Conservation (phyloP, 2,329 filamentous ascomycete species). For the Colletotrichum eleusines region DNA sequence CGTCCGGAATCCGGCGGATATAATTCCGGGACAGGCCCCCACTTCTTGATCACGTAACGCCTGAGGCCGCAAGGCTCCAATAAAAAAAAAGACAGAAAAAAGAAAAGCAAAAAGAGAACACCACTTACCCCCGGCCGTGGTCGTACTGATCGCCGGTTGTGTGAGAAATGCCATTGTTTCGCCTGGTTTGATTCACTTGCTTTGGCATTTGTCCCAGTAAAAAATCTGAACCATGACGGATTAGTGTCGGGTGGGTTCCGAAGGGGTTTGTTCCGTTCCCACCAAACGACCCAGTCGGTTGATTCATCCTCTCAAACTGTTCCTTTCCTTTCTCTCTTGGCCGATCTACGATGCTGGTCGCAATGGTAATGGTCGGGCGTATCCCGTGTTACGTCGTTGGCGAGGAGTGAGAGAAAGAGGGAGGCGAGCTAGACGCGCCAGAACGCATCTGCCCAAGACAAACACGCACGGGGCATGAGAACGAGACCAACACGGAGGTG, state of each 20-base stretch:
- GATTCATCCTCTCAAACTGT: conserved; percentile 1
- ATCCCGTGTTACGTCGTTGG: conserved; percentile 20
- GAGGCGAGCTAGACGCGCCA: conserved; percentile 10
- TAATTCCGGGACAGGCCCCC: conserved; percentile 23
- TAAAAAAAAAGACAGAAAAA: too few relatives aligned
- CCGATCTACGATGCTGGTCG: background rate
- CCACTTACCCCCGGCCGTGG: conserved; percentile 5
- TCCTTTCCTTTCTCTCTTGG: background rate
- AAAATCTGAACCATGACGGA: conserved; percentile 6
- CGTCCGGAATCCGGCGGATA: conserved; percentile 36
- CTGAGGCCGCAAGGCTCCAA: conserved; percentile 27
- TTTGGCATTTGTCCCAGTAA: conserved; percentile 14
- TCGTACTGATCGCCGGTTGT: conserved; percentile 31
- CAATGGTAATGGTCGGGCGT: background rate
- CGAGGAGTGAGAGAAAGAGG: background rate
- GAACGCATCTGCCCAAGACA: conserved; percentile 27
- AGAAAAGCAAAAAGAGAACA: too few relatives aligned
- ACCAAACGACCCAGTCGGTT: conserved; percentile 6
- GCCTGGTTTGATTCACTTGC: conserved; percentile 35
- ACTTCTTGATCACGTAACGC: background rate
- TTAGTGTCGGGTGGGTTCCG: conserved; percentile 28
- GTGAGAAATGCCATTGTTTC: conserved; percentile 36
- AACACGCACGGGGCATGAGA: conserved; percentile 24
- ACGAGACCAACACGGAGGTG: conserved; percentile 37
- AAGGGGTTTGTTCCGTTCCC: conserved; percentile 14